Evolutionary conservation across 2,329 filamentous ascomycete genomes (phyloP), one percentile per base, ranked within the genome.

Genomic region (Stemphylium vesicarium): DNA sequence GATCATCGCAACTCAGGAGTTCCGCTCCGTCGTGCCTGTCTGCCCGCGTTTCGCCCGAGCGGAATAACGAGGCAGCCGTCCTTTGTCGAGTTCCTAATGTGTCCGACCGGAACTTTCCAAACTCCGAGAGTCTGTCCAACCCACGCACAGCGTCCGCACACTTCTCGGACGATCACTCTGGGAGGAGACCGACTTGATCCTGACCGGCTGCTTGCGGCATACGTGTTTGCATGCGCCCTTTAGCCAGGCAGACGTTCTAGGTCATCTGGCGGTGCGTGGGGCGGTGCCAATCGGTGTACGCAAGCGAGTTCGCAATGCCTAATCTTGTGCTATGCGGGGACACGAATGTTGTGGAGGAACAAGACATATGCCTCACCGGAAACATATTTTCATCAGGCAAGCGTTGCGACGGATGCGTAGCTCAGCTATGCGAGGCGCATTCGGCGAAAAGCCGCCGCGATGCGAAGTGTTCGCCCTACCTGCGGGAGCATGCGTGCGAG

Each of bases 11-110:
- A 46, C 15, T 24, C 26, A 22, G 11, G 53, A 61, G 32, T 44
- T 62, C 59, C 59, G 56, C 52, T 54, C 48, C 48, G 20, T 38
- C 45, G 32, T 32, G 16, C 49, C 38, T 18, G 11, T 29, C 36
- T 57, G 54, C 42, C 64, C 63, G 65, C 49, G 60, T 66, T 59
- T 63, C 48, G 62, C 54, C 65, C 62, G 62, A 65, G 55, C 60
- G 59, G 59, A 58, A 39, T 26, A 53, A 37, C 32, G 45, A 52
- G 53, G 49, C 47, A 53, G 56, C 47, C 50, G 48, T 52, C 31
- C 44, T 37, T 39, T 20, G 31, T 16, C 39, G 41, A 45, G 26
- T 41, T 37, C 46, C 46, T 43, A 10, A 42, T 37, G 49, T 44
- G 33, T 50, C 50, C 51, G 40, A 50, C 52, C 59, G 59, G 60